These are phyloP conservation scores for Priceomyces fermenticarens DNA, from an alignment of 805 yeast genomes.

Conservation along the genomic window DNA sequence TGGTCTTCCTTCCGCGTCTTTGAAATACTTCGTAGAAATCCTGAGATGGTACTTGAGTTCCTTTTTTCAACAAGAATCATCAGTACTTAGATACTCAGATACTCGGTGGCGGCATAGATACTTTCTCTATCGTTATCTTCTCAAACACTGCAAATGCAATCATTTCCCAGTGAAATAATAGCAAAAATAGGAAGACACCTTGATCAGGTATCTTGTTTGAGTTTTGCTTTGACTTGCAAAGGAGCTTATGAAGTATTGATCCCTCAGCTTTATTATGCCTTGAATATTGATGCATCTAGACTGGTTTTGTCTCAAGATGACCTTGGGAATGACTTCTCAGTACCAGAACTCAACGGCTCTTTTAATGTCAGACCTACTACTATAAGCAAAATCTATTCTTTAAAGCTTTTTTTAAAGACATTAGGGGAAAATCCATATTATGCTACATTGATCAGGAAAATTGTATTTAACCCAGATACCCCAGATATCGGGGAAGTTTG, in stretches of 20 bases:
- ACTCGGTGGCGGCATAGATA: too few species aligned
- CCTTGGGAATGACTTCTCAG: not conserved
- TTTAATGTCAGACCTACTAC: not conserved
- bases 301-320: not conserved
- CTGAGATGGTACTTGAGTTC: too few species aligned
- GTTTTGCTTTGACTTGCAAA: conserved; percentile 11
- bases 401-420: conserved; percentile 17
- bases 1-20: too few species aligned
- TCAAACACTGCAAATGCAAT: not conserved
- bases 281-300: conserved; percentile 13
- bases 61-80: too few species aligned
- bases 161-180: conserved; percentile 19
- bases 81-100: too few species aligned
- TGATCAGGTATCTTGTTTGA: conserved; percentile 12
- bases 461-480: conserved; percentile 11
- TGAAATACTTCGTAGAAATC: too few species aligned
- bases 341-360: not conserved
- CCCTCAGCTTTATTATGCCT: conserved; percentile 14
- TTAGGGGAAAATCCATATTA: conserved; percentile 8
- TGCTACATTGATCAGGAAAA: conserved; percentile 11
- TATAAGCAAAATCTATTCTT: conserved; percentile 12
- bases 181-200: conserved; percentile 10
- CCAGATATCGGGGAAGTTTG: conserved; percentile 26
- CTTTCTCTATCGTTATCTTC: too few species aligned
- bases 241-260: conserved; percentile 6